A percentile compares a stretch with the other conserved stretches of the same genome.
Conservation (phyloP, 1,284 basidiomycete genomes). For the Microbotryum silenes-acaulis region DNA sequence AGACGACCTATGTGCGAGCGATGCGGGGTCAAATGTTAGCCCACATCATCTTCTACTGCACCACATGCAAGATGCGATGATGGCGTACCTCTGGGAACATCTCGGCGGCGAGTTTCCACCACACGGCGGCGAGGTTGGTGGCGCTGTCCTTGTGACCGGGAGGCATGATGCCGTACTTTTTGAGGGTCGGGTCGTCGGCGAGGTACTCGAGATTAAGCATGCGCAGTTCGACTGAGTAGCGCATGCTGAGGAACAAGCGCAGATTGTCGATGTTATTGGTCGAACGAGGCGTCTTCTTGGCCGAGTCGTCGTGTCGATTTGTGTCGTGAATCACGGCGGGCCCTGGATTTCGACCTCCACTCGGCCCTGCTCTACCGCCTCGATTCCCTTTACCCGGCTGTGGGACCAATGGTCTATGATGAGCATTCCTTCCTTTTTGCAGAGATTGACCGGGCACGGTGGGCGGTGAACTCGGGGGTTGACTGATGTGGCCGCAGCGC, state of each 20-base stretch:
- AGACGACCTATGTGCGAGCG: constrained; percentile 54
- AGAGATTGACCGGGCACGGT: too few relatives aligned
- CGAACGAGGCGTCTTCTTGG: constrained; percentile 5
- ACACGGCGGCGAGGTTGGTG: constrained; percentile 61
- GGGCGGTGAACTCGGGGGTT: too few relatives aligned
- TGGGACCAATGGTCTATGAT: not conserved
- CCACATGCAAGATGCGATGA: too few relatives aligned
- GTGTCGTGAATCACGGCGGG: constrained; percentile 18
- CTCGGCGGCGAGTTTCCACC: constrained; percentile 74
- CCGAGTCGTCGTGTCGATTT: constrained; percentile 1
- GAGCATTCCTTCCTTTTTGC: not conserved
- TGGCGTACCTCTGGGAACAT: constrained; percentile 59
- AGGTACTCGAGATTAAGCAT: constrained; percentile 46
- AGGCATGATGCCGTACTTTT: constrained; percentile 55
- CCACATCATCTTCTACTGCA: not conserved
- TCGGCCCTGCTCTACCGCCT: constrained; percentile 7
- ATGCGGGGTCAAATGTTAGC: not conserved
- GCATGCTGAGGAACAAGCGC: constrained; percentile 28
- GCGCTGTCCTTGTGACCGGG: constrained; percentile 58
- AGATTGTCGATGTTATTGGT: constrained; percentile 24
- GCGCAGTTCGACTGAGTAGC: constrained; percentile 16
- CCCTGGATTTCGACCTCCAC: not conserved
- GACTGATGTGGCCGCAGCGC: too few relatives aligned
- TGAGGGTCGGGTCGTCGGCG: constrained; percentile 62
- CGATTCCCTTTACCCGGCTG: not conserved